phyloP scores from a whole-genome alignment of 176 grass and related monocot species.

The Stipa capillata region DNA sequence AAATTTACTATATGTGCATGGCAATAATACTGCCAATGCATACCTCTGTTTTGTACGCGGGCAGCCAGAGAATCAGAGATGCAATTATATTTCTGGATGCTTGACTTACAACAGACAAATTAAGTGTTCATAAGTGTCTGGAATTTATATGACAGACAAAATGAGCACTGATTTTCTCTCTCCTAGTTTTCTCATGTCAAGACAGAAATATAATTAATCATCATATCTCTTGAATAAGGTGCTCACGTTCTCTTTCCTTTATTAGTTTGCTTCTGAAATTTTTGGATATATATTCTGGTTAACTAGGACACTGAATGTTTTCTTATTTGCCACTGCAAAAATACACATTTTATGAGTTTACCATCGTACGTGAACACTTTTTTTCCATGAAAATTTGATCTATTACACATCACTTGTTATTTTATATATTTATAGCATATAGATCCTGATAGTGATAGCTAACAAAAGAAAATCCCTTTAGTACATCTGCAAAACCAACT shows the following conservation, averaged over 20 bases:
- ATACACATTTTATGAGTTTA: not conserved
- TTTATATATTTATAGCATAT: not conserved
- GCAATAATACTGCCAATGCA: not conserved
- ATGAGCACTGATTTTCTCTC: not conserved
- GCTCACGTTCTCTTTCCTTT: not conserved
- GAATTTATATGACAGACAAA: not conserved
- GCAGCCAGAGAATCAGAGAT: constrained; percentile 4
- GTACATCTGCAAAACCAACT: no score
- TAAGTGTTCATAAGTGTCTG: not conserved
- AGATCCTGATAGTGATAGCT: no score
- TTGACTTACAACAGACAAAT: not conserved
- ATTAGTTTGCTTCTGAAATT: not conserved
- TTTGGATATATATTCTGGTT: not conserved
- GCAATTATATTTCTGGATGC: not conserved
- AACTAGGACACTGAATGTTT: not conserved
- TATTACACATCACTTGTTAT: not conserved
- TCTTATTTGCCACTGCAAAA: not conserved
- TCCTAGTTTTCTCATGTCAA: not conserved
- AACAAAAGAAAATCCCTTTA: not conserved
- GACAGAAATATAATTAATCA: not conserved
- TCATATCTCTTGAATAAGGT: not conserved
- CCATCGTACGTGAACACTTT: no score
- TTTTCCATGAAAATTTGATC: not conserved
- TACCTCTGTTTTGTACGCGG: not conserved
- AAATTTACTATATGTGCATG: not conserved